These are phyloP conservation scores for Pelargonium australe DNA, from an alignment of 441 rosid species.

Conservation along the genomic window DNA sequence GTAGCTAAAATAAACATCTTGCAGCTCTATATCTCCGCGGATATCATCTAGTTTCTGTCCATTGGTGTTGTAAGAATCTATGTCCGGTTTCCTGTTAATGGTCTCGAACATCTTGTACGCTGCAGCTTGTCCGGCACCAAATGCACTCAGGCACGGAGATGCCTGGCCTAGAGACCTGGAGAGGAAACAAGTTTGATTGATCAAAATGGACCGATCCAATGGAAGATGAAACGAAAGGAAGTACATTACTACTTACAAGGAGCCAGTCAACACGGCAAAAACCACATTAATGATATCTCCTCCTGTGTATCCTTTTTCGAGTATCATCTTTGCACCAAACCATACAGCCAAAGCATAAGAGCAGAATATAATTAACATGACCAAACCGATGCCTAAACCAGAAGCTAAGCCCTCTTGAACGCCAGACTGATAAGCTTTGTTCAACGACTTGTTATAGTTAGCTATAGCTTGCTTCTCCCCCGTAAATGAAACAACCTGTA, in stretches of 20 bases:
- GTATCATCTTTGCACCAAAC: constrained; percentile 49
- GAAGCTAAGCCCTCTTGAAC: constrained; percentile 57
- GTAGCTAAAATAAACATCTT: constrained; percentile 50
- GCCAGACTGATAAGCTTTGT: constrained; percentile 45
- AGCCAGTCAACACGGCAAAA: constrained; percentile 50
- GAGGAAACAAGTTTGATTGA: background rate
- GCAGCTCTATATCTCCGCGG: constrained; percentile 56
- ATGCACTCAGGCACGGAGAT: constrained; percentile 54
- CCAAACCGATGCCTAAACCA: constrained; percentile 49
- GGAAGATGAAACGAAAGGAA: background rate
- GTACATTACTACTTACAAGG: constrained; percentile 40
- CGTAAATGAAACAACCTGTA: constrained; percentile 66
- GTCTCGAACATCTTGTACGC: constrained; percentile 80
- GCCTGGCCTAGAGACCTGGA: constrained; percentile 67
- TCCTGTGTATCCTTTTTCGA: constrained; percentile 52
- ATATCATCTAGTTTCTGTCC: constrained; percentile 48
- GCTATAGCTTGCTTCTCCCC: constrained; percentile 58
- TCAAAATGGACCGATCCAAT: background rate
- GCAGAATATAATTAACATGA: constrained; percentile 33
- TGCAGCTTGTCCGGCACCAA: constrained; percentile 64
- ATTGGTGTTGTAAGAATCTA: constrained; percentile 50
- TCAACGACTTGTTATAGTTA: constrained; percentile 47
- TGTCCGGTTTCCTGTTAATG: constrained; percentile 44
- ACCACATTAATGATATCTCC: constrained; percentile 58
- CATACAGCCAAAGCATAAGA: constrained; percentile 52